Evolutionary conservation across 371 early-diverging fungal species (phyloP), one percentile per base, ranked within the genome.

Genomic region (Zancudomyces culisetae): DNA sequence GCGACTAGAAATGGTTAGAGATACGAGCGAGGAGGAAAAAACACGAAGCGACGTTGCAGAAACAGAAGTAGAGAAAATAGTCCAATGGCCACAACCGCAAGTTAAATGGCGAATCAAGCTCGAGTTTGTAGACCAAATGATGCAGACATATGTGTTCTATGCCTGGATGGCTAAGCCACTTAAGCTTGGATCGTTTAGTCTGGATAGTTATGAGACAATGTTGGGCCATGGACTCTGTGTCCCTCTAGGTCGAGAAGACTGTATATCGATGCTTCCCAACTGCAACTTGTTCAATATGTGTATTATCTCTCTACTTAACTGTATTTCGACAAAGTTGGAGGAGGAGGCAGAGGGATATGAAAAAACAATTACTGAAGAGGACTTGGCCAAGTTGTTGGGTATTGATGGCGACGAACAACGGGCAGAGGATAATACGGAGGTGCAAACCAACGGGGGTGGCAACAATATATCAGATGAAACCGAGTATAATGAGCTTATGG

Each of bases 71-170:
- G 20, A 20, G 19, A 52, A 20, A 8, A 18, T 45, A 15, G 28
- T 28, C 15, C 53, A 52, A 29, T 52, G 53, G 53, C 53, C 53
- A n/a, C 30, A 39, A n/a, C 53, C 53, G 8, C 2, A 15, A 18
- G 2, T 30, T 39, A 20, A n/a, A 2, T 52, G 45, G 45, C 23
- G 21, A 43, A n/a, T 46, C 23, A 30, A 43, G 2, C 29, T 10
- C 3, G 19, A 43, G 13, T 22, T 43, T 2, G 41, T 52, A 40
- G 40, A 46, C 27, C n/a, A 22, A 8, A 24, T 39, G 29, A 52
- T 52, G 53, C 28, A 43, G 21, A 52, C 53, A 18, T 52, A 40
- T 52, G 28, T 52, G 18, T 52, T 45, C 22, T 46, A 40, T 42
- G 15, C 8, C 41, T 52, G 45, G 45, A 40, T 45, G 27, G 26